Base-by-base conservation (phyloP, 331 rosid species). In the Malus hybrid region DNA sequence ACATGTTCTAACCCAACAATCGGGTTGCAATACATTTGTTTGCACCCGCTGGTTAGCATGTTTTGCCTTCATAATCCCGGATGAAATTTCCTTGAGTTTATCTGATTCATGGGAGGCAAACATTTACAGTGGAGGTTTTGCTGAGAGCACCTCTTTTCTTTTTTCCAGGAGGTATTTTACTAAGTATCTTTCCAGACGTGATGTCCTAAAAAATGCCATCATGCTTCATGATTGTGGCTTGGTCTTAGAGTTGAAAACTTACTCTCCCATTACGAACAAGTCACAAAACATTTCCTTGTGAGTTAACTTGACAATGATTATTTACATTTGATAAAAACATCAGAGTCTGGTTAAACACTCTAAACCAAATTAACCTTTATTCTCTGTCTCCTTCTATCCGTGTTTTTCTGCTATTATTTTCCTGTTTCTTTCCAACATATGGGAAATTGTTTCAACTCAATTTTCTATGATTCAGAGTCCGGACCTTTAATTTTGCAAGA, bases 21-120 rank as follows among this genome's bases (percentile, higher is more conserved):
- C 19, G 22, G 26, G 44, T 73, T 19, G 24, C 28, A 65, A 50
- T 65, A 7, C 56, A 34, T 73, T 24, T 73, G 50, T 10, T 44
- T 20, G 7, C 34, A 4, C 26, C 2, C 13, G 14, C 53, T 62
- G 26, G 44, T 9, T 0, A 39, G 46, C 46, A 39, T 39, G 46
- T 39, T 69, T 19, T 70, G 73, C 80, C 77, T 32, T 50, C 72
- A 14, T 62, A 79, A 66, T 66, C 78, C 72, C 72, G n/a, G 71
- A 76, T 33, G 70, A 60, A 34, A 33, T 33, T 46, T 63, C 30
- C 71, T 19, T 33, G 15, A 4, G 62, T 72, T 66, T 52, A 68
- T 72, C 55, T 67, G 81, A 36, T 71, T 58, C 66, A 52, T 72
- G 71, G 60, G 61, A 34, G 70, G 78, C 67, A 36, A 67, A 65